Base-by-base conservation (phyloP, 371 early-diverging fungal species). In the Massospora cicadina region DNA sequence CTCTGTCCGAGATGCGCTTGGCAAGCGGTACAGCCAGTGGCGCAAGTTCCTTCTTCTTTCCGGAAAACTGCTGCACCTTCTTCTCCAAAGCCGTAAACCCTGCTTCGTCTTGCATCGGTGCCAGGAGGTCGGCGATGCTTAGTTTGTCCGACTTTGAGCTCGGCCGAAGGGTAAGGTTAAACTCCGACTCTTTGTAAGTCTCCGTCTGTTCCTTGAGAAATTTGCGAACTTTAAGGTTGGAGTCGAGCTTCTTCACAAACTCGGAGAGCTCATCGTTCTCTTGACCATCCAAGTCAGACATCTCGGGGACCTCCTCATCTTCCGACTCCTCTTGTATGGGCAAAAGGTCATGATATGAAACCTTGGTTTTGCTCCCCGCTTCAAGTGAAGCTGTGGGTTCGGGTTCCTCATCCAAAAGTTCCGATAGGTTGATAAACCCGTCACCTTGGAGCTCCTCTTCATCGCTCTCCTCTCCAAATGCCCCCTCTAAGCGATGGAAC, bases 21-120 rank as follows among this genome's bases (percentile, higher is more conserved):
- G 93, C 84, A 13, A 93, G 67, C 2, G 96, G 97, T 0, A 90
- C 93, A 17, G 79, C 70, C 24, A 91, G 71, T 0, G 86, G 81
- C 28, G 73, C 69, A 27, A 78, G 76, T 5, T 76, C 75, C 17
- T 73, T 54, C 70, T 71, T 74, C n/a, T 76, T 81, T 54, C 71
- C 73, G 31, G 79, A 79, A 43, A 90, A 71, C 3, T 68, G 71
- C 55, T 76, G 75, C 0, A 87, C 61, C 61, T 81, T 80, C 68
- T 83, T 81, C 68, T 85, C 84, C 31, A 88, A 68, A 1, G 71
- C 67, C 17, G 75, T 76, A 68, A 86, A 84, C 0, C 76, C 75
- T 2, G 79, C 65, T 32, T 81, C 84, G 65, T 80, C 80, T 60
- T 76, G 76, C 26, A 90, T 64, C 2, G 82, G 72, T 13, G 76